These are phyloP conservation scores for Saturnispora besseyi DNA, from an alignment of 805 yeast genomes.

Conservation along the genomic window DNA sequence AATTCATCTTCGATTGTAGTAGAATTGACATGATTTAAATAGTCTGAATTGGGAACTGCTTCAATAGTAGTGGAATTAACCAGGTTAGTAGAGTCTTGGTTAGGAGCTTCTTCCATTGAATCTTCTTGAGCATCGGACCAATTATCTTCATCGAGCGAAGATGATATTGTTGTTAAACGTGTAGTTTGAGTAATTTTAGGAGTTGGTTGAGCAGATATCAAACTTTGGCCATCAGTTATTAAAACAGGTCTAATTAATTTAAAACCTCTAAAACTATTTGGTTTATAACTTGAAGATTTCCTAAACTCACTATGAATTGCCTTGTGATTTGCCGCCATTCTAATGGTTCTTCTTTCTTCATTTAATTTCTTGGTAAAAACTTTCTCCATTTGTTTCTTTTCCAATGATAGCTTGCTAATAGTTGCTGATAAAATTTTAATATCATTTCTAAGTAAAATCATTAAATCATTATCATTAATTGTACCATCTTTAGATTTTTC, in stretches of 20 bases:
- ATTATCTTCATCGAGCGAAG: not conserved
- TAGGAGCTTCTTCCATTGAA: not conserved
- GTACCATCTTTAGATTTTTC: conserved; percentile 12
- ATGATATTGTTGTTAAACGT: not conserved
- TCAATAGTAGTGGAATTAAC: not conserved
- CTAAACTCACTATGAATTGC: conserved; percentile 13
- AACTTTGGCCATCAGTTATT: conserved; percentile 2
- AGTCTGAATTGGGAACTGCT: not conserved
- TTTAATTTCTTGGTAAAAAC: conserved; percentile 16
- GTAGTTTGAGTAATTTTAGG: not conserved
- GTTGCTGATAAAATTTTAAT: conserved; percentile 19
- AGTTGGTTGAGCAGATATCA: conserved; percentile 2
- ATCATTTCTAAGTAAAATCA: conserved; percentile 24
- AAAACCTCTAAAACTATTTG: conserved; percentile 10
- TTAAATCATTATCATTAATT: conserved; percentile 21
- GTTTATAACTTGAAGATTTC: conserved; percentile 1
- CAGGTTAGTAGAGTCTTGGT: not conserved
- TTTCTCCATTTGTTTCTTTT: conserved; percentile 19
- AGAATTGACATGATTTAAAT: not conserved
- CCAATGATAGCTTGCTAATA: conserved; percentile 16
- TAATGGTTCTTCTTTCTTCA: conserved; percentile 20
- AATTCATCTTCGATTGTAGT: not conserved
- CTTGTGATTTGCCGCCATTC: conserved; percentile 12
- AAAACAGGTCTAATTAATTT: conserved; percentile 3
- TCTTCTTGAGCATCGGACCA: conserved; percentile 2